Evolutionary conservation across 208 protist species (phyloP), one percentile per base, ranked within the genome.

Genomic region (Leishmania major): DNA sequence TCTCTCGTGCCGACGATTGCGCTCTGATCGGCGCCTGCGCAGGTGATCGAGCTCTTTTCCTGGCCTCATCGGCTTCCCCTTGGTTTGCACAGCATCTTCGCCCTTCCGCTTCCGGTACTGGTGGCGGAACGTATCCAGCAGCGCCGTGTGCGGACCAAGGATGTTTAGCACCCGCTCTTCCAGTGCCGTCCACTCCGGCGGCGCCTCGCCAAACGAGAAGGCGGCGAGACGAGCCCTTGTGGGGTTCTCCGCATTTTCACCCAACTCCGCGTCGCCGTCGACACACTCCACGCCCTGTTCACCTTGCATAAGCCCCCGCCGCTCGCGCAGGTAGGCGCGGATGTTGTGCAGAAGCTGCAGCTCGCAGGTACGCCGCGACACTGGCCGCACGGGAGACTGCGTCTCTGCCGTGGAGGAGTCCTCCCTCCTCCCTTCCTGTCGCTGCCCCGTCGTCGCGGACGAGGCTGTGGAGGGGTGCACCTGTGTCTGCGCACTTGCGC

Each of bases 331-430:
- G 84, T 95, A 95, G 40, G 80, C 74, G 64, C 84, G 88, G 47
- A 96, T 93, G 81, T 95, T 91, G 80, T 96, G 93, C 69, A 91
- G 83, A 51, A 96, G 80, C 62, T 31, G 74, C 47, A 79, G 35
- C 47, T 87, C 88, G 28, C 37, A 6, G 10, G 43, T 22, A 3
- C 75, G 75, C 79, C 66, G 77, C 51, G 67, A 45, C 22, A 43
- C 45, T 22, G 45, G 25, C 3, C 22, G 53, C 8, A 47, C 17
- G 40, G 11, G 0, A 25, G 57, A 22, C 5, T 84, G 75, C 51
- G 13, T 64, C 35, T 67, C 78, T 15, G 13, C 28, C 22, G 28
- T 28, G 15, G 77, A 22, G 2, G 60, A 35, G 19, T 55, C 47
- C 10, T 7, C 53, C 31, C 19, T 11, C 2, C 57, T 57, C 25